Evolutionary conservation across 345 rosid species (phyloP).

Genomic region (Sonneratia caseolaris): DNA sequence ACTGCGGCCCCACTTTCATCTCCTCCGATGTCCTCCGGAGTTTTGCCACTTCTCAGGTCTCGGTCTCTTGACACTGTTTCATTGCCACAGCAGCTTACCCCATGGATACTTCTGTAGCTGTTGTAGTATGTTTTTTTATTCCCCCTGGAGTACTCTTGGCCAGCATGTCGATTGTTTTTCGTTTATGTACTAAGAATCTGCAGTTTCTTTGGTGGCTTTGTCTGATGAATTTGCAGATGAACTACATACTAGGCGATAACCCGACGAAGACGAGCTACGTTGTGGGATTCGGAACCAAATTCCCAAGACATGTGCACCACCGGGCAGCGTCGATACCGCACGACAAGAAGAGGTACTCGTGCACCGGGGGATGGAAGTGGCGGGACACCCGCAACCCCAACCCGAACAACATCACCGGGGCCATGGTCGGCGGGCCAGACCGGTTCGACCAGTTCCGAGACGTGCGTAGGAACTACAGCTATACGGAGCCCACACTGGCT

Average conservation of each 20-base stretch:
- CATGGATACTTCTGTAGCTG: no score
- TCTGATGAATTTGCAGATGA: slow-evolving; percentile 24
- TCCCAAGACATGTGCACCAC: slow-evolving; percentile 70
- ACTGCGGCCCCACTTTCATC: slow-evolving; percentile 46
- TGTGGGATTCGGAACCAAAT: slow-evolving; percentile 64
- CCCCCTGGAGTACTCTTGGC: neutral
- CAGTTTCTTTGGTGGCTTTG: neutral
- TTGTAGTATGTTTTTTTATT: no score
- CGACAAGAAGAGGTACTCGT: slow-evolving; percentile 44
- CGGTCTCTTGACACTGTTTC: neutral
- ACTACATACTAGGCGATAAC: slow-evolving; percentile 75
- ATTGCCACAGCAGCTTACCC: neutral
- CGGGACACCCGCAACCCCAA: slow-evolving; percentile 40
- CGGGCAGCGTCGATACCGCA: slow-evolving; percentile 69
- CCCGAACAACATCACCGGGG: slow-evolving; percentile 72
- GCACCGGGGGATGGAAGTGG: slow-evolving; percentile 68
- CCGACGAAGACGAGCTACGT: slow-evolving; percentile 80
- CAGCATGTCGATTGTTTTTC: neutral
- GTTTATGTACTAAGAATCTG: neutral
- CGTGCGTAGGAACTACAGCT: slow-evolving; percentile 39
- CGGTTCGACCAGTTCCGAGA: slow-evolving; percentile 53
- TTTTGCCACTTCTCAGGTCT: slow-evolving; percentile 68
- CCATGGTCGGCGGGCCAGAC: slow-evolving; percentile 89
- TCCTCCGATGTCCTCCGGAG: slow-evolving; percentile 22
- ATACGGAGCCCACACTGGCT: slow-evolving; percentile 69